Conservation (phyloP, 306 rosid genomes). For the Betula pendula region DNA sequence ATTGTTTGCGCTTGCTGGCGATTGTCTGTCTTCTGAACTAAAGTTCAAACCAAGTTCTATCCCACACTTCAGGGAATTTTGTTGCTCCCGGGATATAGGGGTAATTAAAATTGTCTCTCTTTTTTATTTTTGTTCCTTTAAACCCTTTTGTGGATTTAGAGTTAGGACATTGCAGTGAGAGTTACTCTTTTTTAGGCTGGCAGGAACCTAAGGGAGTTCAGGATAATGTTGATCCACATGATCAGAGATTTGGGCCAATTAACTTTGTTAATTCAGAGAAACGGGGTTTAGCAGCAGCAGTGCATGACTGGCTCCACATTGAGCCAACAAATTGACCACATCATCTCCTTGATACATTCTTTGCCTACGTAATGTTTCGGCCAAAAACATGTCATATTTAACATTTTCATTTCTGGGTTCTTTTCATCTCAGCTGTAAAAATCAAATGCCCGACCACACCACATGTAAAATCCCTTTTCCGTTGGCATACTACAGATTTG, state of each 20-base stretch:
- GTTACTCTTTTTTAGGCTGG: neutral
- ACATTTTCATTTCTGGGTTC: neutral
- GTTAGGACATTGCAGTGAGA: neutral
- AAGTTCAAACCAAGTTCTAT: neutral
- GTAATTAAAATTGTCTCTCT: neutral
- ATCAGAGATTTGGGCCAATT: neutral
- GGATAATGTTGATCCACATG: constrained; percentile 2
- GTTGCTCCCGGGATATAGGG: neutral
- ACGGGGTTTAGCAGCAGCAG: neutral
- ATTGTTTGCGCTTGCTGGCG: neutral
- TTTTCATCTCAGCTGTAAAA: neutral
- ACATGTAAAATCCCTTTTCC: neutral
- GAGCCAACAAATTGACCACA: neutral
- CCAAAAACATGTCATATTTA: neutral
- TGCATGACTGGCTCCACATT: neutral
- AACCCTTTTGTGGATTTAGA: neutral
- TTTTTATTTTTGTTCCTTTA: neutral
- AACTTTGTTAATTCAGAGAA: neutral
- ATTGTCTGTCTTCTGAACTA: neutral
- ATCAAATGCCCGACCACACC: neutral
- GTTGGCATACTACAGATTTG: neutral
- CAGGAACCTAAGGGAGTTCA: neutral
- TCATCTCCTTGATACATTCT: neutral
- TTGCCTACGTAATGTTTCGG: neutral
- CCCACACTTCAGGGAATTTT: neutral